Percentiles rank a stretch among this genome's conserved stretches.
These are phyloP conservation scores for Cyberlindnera xishuangbannaensis DNA, from an alignment of 805 yeast species.

Conservation along the genomic window DNA sequence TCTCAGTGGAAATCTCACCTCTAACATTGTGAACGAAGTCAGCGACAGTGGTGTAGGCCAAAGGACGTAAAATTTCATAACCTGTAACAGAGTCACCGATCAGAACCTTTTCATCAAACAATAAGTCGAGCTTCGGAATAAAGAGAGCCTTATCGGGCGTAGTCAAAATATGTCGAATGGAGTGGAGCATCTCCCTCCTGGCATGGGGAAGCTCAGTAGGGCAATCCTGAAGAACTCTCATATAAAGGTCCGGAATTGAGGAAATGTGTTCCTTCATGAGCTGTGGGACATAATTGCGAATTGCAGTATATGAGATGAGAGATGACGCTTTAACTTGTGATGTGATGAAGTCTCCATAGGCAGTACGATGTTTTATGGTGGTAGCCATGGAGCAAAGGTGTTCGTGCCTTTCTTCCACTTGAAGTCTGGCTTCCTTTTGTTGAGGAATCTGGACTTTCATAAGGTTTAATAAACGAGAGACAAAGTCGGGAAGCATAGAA, in stretches of 20 bases:
- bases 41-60: slow-evolving; percentile 93
- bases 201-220: slow-evolving; percentile 91
- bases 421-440: slow-evolving; percentile 61
- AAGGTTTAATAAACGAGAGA: slow-evolving; percentile 76
- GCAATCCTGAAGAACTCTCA: slow-evolving; percentile 86
- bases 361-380: slow-evolving; percentile 64
- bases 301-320: slow-evolving; percentile 84
- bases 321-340: slow-evolving; percentile 97
- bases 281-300: slow-evolving; percentile 74
- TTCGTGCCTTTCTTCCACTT: slow-evolving; percentile 50
- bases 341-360: slow-evolving; percentile 81
- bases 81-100: slow-evolving; percentile 93
- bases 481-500: slow-evolving; percentile 64
- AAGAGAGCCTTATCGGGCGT: slow-evolving; percentile 82
- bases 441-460: slow-evolving; percentile 75
- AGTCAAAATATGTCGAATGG: slow-evolving; percentile 89
- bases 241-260: slow-evolving; percentile 79
- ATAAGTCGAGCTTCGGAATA: slow-evolving; percentile 75
- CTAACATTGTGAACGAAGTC: slow-evolving; percentile 93
- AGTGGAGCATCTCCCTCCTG: slow-evolving; percentile 87
- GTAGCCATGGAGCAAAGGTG: slow-evolving; percentile 69
- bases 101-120: slow-evolving; percentile 81
- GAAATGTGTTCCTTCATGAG: slow-evolving; percentile 49
- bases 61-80: slow-evolving; percentile 81
- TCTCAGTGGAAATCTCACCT: slow-evolving; percentile 71